Evolutionary conservation across 2,329 filamentous ascomycete genomes (phyloP).

Genomic region (Sporothrix pseudoabietina): DNA sequence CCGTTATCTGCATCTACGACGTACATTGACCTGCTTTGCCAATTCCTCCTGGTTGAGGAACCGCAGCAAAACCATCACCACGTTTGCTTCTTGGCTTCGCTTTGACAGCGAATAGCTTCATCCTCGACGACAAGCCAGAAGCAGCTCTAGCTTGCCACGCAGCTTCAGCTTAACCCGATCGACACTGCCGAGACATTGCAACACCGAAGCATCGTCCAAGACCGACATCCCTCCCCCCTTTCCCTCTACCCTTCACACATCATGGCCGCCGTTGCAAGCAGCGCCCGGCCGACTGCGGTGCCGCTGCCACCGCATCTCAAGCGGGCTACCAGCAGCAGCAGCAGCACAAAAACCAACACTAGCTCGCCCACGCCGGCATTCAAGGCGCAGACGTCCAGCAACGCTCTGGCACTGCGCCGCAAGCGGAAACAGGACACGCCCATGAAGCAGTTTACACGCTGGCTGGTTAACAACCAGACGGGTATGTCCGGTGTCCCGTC

Average conservation of each 20-base stretch:
- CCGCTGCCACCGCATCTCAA: conserved; percentile 23
- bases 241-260: not conserved
- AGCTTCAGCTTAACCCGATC: not conserved
- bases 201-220: not conserved
- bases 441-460: conserved; percentile 62
- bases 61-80: not conserved
- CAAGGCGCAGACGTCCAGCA: conserved; percentile 57
- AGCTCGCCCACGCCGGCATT: conserved; percentile 59
- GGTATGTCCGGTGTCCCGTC: conserved; percentile 57
- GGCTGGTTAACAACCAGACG: conserved; percentile 78
- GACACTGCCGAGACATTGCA: not conserved
- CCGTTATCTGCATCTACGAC: not conserved
- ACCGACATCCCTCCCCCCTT: not conserved
- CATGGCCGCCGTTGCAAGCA: conserved; percentile 27
- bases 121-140: not conserved
- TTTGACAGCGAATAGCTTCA: conserved; percentile 22
- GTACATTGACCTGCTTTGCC: not conserved
- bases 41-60: conserved; percentile 29
- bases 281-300: conserved; percentile 18
- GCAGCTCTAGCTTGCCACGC: not conserved
- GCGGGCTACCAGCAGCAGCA: not conserved
- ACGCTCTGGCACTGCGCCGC: conserved; percentile 57
- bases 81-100: conserved; percentile 14
- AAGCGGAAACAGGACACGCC: conserved; percentile 65
- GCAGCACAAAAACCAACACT: conserved; percentile 40